Evolutionary conservation across 805 yeast species (phyloP), one percentile per base, ranked within the genome.

Genomic region (Candida nonsorbophila): DNA sequence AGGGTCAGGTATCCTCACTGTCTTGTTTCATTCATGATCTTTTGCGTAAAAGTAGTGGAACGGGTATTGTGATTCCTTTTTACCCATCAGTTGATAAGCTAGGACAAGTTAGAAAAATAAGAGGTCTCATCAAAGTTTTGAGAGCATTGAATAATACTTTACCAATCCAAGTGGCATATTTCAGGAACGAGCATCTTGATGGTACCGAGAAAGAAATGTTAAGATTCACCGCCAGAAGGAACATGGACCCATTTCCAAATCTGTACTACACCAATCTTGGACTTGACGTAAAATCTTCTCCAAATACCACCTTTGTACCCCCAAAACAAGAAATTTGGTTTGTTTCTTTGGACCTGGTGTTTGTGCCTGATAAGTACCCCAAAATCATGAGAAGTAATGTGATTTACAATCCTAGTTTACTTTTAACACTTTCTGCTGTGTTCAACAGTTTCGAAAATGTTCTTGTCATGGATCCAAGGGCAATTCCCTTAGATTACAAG

Each of bases 401-500:
- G 13, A 35, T 22, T 14, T 31, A 34, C 24, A 39, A 38, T 17
- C 36, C 42, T 6, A 43, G 40, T 12, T 45, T 45, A 22, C 27
- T 46, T 14, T 31, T 40, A 14, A 21, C 40, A 24, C 33, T 55
- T 7, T 51, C 62, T 7, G 36, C 48, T 3, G 37, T 62, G 8
- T 58, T 58, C 44, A 49, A 49, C 30, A 46, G 62, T 1, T 62
- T 59, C 32, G 57, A 53, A 25, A 55, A 57, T 16, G 41, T 45
- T 3, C 31, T 61, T 6, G 30, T 58, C 9, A 15, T 62, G 20
- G 44, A 53, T 7, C 47, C 58, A 8, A 43, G 51, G 22, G 36
- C 49, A 4, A 48, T 56, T 9, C 55, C 62, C 4, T 29, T 60
- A 31, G 27, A 43, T 10, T 44, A 45, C 7, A 31, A 35, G 5